These are phyloP conservation scores for Astraeus odoratus DNA, from an alignment of 768 basidiomycete genomes.

Conservation along the genomic window DNA sequence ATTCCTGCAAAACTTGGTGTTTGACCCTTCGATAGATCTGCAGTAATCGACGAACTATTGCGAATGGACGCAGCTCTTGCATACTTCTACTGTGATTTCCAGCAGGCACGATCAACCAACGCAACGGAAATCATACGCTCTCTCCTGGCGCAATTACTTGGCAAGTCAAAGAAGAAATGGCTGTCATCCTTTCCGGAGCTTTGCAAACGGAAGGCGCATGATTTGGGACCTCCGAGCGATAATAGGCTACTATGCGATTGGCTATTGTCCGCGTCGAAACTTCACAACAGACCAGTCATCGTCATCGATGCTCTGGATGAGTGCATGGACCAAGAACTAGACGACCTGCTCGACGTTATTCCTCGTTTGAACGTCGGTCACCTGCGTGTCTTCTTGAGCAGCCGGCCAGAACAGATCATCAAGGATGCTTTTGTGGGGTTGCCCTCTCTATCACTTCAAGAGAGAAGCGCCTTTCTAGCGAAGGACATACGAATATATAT, in stretches of 20 bases:
- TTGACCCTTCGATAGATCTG: background rate
- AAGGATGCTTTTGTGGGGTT: conserved; percentile 1
- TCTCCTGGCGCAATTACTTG: conserved; percentile 12
- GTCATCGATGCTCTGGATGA: conserved; percentile 20
- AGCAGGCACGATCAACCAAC: conserved; percentile 1
- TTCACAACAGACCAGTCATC: conserved; percentile 1
- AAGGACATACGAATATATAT: conserved; percentile 12
- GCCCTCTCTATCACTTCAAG: conserved; percentile 8
- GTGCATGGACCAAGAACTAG: conserved; percentile 5
- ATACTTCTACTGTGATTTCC: conserved; percentile 22
- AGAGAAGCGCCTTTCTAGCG: background rate
- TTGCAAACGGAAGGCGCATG: background rate
- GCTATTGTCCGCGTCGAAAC: background rate
- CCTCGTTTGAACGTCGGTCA: background rate
- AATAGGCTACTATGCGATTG: conserved; percentile 3
- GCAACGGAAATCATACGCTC: conserved; percentile 13
- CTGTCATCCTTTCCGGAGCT: conserved; percentile 1
- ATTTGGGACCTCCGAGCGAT: background rate
- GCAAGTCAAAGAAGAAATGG: background rate
- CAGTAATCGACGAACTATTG: conserved; percentile 4
- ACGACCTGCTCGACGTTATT: conserved; percentile 9
- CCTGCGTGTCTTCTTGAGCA: conserved; percentile 12
- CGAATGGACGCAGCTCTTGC: background rate
- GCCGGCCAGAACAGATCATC: conserved; percentile 7
- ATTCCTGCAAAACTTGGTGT: background rate